A percentile compares a stretch with the other conserved stretches of the same genome.
These are phyloP conservation scores for Zychaea mexicana DNA, from an alignment of 371 early-diverging fungal species.

Conservation along the genomic window DNA sequence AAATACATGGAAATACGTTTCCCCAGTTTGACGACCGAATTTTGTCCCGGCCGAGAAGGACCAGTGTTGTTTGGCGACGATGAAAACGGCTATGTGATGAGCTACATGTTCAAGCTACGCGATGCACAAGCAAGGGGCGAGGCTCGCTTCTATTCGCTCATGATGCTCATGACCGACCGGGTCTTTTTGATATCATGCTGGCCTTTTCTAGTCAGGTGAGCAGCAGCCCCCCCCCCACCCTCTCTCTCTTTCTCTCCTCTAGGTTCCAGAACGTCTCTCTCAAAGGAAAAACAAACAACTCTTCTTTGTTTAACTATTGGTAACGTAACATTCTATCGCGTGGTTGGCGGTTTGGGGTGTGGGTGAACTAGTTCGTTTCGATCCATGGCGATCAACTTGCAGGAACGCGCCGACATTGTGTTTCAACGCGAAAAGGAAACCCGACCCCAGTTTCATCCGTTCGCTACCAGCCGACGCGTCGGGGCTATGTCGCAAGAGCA, in stretches of 20 bases:
- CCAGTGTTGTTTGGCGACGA: constrained; percentile 78
- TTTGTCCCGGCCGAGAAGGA: constrained; percentile 72
- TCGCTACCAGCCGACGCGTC: constrained; percentile 44
- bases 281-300: no score
- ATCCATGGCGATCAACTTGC: constrained; percentile 60
- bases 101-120: constrained; percentile 72
- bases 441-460: constrained; percentile 39
- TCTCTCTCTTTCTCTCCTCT: no score
- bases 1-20: not conserved
- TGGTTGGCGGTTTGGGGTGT: no score
- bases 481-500: constrained; percentile 56
- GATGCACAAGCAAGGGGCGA: constrained; percentile 75
- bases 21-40: constrained; percentile 72
- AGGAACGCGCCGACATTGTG: constrained; percentile 57
- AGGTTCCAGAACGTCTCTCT: constrained; percentile 5
- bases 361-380: constrained; percentile 56
- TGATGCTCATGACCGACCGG: constrained; percentile 73
- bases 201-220: constrained; percentile 70
- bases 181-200: constrained; percentile 70
- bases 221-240: no score
- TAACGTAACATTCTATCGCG: no score
- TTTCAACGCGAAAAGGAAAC: constrained; percentile 47
- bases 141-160: constrained; percentile 65
- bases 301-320: no score
- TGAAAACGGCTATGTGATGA: constrained; percentile 71